A percentile compares a stretch with the other conserved stretches of the same genome.
These are phyloP conservation scores for Grosmannia serpens DNA, from an alignment of 2,329 filamentous ascomycete species.

Conservation along the genomic window DNA sequence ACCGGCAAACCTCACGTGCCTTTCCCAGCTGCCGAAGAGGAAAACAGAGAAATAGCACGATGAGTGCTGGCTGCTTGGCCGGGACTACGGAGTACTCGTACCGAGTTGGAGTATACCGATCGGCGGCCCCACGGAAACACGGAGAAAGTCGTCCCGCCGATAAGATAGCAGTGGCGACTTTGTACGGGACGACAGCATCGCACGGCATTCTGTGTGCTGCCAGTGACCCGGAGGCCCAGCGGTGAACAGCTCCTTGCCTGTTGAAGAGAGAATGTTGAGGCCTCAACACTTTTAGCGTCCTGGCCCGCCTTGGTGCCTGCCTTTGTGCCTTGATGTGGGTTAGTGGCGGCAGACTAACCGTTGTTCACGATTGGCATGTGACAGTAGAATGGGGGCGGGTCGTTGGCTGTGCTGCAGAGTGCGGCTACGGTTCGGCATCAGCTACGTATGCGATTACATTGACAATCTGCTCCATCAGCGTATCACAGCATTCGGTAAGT, in stretches of 20 bases:
- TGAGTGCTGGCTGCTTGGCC: not conserved
- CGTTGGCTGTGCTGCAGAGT: not conserved
- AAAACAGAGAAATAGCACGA: not conserved
- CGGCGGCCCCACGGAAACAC: not conserved
- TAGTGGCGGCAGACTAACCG: not conserved
- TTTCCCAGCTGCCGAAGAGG: not conserved
- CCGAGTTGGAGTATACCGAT: not conserved
- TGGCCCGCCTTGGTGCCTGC: not conserved
- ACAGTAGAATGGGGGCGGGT: not conserved
- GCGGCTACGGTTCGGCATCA: no score
- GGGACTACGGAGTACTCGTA: no score
- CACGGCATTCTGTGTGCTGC: no score
- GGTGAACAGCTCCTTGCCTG: not conserved
- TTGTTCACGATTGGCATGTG: not conserved
- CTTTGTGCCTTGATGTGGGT: no score
- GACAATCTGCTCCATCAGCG: no score
- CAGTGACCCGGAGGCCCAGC: no score
- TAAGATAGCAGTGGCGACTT: not conserved
- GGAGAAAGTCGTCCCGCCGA: not conserved
- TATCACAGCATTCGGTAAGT: no score
- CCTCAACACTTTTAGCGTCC: not conserved
- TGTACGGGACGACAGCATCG: not conserved
- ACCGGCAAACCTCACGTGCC: not conserved
- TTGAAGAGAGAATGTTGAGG: not conserved
- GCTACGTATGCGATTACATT: no score